These are phyloP conservation scores for Petunia axillaris DNA, from an alignment of 257 asterid species.

Conservation along the genomic window DNA sequence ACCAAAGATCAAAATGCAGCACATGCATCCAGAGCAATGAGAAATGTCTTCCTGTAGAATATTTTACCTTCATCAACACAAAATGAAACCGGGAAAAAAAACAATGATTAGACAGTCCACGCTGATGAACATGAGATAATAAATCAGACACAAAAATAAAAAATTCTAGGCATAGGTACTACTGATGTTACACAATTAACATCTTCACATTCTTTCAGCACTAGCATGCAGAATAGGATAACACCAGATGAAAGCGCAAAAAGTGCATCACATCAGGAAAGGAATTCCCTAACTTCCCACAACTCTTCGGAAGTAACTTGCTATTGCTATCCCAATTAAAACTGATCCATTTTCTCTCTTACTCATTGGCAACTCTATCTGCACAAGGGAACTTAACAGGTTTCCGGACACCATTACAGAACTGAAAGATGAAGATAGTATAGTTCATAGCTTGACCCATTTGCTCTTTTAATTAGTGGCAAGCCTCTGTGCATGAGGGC, in stretches of 20 bases:
- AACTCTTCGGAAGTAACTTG: constrained; percentile 17
- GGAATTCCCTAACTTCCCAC: neutral
- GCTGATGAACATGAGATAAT: neutral
- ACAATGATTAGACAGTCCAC: neutral
- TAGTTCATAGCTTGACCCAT: neutral
- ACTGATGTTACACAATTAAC: constrained; percentile 1
- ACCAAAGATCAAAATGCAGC: constrained; percentile 25
- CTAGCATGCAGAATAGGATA: neutral
- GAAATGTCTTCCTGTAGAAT: constrained; percentile 13
- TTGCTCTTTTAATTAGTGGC: too few species aligned
- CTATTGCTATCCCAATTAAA: neutral
- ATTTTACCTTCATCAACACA: neutral
- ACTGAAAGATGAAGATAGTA: neutral
- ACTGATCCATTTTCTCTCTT: neutral
- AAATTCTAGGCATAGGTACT: neutral
- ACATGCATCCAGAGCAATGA: constrained; percentile 13
- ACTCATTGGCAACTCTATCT: neutral
- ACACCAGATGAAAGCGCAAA: neutral
- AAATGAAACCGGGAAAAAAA: neutral
- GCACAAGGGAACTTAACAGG: neutral
- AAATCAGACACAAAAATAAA: neutral
- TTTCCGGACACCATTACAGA: neutral
- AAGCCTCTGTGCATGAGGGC: too few species aligned
- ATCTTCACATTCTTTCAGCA: neutral
- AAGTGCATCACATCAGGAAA: neutral